phyloP scores from a whole-genome alignment of 495 filamentous ascomycete genomes.

The Penicillium roqueforti region DNA sequence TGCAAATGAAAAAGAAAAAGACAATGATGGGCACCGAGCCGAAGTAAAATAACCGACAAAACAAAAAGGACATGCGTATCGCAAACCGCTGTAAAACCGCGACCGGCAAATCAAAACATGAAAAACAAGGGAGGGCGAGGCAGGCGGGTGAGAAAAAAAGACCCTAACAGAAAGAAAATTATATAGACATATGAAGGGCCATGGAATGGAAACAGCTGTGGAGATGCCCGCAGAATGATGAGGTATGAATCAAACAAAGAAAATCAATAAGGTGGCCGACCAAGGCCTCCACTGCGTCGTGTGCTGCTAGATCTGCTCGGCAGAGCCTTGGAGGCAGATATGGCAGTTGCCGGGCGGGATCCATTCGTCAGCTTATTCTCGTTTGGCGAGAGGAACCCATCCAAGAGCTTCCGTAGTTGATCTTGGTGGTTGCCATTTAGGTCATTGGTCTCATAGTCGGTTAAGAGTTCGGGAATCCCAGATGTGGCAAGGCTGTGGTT shows the following conservation, averaged over 20 bases:
- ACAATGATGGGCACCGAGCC: slow-evolving; percentile 12
- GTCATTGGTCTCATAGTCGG: slow-evolving; percentile 12
- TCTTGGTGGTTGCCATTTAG: slow-evolving; percentile 24
- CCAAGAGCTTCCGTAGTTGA: slow-evolving; percentile 36
- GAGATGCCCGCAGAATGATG: slow-evolving; percentile 7
- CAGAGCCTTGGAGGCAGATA: slow-evolving; percentile 13
- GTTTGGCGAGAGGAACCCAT: slow-evolving; percentile 34
- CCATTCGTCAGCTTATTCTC: slow-evolving; percentile 15
- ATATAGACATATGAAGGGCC: slow-evolving; percentile 23
- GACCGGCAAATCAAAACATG: no score
- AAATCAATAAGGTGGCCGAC: slow-evolving; percentile 42
- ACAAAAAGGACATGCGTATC: slow-evolving; percentile 1
- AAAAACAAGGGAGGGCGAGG: background rate
- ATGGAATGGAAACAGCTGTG: background rate
- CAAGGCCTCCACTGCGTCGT: slow-evolving; percentile 35
- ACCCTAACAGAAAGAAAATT: slow-evolving; percentile 1
- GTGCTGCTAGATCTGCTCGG: slow-evolving; percentile 16
- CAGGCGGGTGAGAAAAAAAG: background rate
- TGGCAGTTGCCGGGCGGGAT: slow-evolving; percentile 13
- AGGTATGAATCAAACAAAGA: slow-evolving; percentile 14
- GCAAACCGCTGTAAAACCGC: no score
- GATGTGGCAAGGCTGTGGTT: slow-evolving; percentile 30
- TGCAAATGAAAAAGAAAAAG: slow-evolving; percentile 15
- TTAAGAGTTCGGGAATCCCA: slow-evolving; percentile 14
- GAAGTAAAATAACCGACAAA: slow-evolving; percentile 5